Evolutionary conservation across 768 basidiomycete species (phyloP).

Genomic region (Ramaria rubella): DNA sequence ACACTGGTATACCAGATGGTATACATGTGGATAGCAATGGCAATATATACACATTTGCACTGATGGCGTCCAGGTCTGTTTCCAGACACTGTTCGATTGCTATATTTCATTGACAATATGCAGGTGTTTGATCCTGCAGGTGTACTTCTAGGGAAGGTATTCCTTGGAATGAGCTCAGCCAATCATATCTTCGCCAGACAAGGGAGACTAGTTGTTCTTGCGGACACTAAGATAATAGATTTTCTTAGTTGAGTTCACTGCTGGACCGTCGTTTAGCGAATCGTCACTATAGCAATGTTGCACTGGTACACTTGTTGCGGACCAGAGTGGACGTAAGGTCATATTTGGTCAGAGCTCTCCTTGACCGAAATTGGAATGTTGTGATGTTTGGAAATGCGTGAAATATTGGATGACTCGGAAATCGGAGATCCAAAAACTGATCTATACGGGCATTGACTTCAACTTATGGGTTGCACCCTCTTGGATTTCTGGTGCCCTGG

Average conservation of each 20-base stretch:
- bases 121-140: constrained; percentile 52
- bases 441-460: no score
- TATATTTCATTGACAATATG: neutral
- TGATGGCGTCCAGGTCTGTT: constrained; percentile 57
- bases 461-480: no score
- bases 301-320: no score
- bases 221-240: constrained; percentile 35
- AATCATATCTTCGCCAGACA: constrained; percentile 37
- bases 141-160: constrained; percentile 59
- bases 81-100: neutral
- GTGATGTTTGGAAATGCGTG: no score
- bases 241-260: constrained; percentile 32
- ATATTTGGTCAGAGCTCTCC: no score
- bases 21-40: constrained; percentile 44
- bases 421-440: no score
- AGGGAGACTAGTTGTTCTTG: constrained; percentile 34
- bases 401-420: no score
- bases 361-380: no score
- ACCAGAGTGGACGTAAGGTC: no score
- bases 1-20: constrained; percentile 63
- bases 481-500: no score
- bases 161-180: constrained; percentile 34
- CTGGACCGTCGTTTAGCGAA: constrained; percentile 7
- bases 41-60: constrained; percentile 61
- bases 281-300: no score